These are phyloP conservation scores for Cronartium ribicola DNA, from an alignment of 1,284 basidiomycete genomes.

Conservation along the genomic window DNA sequence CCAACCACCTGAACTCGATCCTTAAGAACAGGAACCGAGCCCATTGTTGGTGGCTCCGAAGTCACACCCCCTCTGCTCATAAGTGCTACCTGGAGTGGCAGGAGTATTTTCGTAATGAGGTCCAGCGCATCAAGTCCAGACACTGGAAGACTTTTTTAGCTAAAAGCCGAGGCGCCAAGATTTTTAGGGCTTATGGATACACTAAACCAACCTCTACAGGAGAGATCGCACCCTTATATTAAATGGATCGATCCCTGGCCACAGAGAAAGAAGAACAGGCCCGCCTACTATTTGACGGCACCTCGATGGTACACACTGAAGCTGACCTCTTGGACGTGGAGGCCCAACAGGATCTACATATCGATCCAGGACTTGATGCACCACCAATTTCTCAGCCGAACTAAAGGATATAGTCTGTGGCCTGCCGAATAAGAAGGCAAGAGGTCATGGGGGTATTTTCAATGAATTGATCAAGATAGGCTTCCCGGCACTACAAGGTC, in stretches of 20 bases:
- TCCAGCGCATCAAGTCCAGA: background rate
- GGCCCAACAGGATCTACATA: too few relatives aligned
- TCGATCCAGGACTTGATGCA: too few relatives aligned
- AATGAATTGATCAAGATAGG: too few relatives aligned
- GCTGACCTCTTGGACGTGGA: slow-evolving; percentile 5
- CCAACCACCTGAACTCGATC: background rate
- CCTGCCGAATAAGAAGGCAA: too few relatives aligned
- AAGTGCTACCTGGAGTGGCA: background rate
- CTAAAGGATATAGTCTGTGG: too few relatives aligned
- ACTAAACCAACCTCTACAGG: background rate
- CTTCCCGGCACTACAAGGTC: too few relatives aligned
- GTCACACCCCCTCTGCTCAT: background rate
- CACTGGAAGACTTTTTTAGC: too few relatives aligned
- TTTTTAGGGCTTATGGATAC: background rate
- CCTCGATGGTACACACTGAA: background rate
- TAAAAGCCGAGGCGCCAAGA: background rate
- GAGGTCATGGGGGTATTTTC: too few relatives aligned
- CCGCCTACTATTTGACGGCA: slow-evolving; percentile 6
- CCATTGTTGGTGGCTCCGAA: background rate
- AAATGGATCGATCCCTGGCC: background rate
- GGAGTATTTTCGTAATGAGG: background rate
- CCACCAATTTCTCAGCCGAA: too few relatives aligned
- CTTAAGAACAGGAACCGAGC: background rate
- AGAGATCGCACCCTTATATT: background rate
- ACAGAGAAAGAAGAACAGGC: background rate